Evolutionary conservation across 768 basidiomycete species (phyloP).

Genomic region (Leccinum longicurvipes): DNA sequence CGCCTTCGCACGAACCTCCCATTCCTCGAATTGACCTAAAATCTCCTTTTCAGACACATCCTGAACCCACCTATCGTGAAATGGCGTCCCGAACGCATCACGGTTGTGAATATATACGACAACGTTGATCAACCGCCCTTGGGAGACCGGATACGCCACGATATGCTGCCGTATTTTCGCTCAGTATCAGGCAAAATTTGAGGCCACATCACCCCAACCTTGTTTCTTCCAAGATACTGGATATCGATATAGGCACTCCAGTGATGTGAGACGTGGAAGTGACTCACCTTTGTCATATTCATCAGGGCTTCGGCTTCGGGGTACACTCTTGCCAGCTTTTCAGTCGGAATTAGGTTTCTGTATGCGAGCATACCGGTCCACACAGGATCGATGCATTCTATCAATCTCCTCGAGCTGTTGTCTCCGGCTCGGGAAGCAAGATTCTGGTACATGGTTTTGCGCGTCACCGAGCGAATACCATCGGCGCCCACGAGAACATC

Average conservation of each 20-base stretch:
- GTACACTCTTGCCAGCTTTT: slow-evolving; percentile 28
- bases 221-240: slow-evolving; percentile 25
- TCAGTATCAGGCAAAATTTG: background rate
- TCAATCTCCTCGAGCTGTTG: slow-evolving; percentile 5
- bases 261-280: background rate
- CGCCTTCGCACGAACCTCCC: slow-evolving; percentile 9
- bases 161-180: slow-evolving; percentile 31
- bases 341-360: slow-evolving; percentile 33
- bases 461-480: slow-evolving; percentile 38
- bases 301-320: slow-evolving; percentile 28
- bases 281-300: slow-evolving; percentile 22
- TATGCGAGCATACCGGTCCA: slow-evolving; percentile 41
- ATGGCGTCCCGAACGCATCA: slow-evolving; percentile 28
- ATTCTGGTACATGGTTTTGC: slow-evolving; percentile 24
- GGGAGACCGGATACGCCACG: slow-evolving; percentile 38
- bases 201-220: slow-evolving; percentile 2
- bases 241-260: background rate
- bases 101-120: slow-evolving; percentile 29
- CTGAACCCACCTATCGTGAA: slow-evolving; percentile 29
- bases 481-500: slow-evolving; percentile 44
- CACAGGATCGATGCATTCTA: slow-evolving; percentile 30
- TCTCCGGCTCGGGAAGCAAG: slow-evolving; percentile 9
- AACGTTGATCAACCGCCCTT: slow-evolving; percentile 36
- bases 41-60: slow-evolving; percentile 34
- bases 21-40: slow-evolving; percentile 27